Evolutionary conservation across 768 basidiomycete genomes (phyloP).

Genomic region (Xerocomellus chrysenteron): DNA sequence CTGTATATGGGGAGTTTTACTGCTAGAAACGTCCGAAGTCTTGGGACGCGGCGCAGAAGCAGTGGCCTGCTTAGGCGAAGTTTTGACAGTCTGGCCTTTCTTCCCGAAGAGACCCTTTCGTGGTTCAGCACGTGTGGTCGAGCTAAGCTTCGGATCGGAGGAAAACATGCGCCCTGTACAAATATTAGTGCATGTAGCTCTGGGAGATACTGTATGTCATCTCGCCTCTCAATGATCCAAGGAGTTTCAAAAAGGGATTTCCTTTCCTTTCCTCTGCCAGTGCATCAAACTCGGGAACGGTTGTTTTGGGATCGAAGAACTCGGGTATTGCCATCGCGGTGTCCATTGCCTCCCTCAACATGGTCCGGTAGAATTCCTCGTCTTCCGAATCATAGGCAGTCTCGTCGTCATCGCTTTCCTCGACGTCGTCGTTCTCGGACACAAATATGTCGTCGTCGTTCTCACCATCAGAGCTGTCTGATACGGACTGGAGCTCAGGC

Average conservation of each 20-base stretch:
- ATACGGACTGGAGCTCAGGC: slow-evolving; percentile 67
- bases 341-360: slow-evolving; percentile 74
- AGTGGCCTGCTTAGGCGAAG: slow-evolving; percentile 6
- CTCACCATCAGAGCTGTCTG: slow-evolving; percentile 50
- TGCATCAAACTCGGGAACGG: slow-evolving; percentile 44
- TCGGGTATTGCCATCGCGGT: slow-evolving; percentile 55
- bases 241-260: slow-evolving; percentile 76
- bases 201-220: not conserved
- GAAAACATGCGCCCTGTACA: slow-evolving; percentile 63
- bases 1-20: slow-evolving; percentile 8
- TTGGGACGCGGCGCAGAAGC: slow-evolving; percentile 4
- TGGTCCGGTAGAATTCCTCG: slow-evolving; percentile 61
- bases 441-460: slow-evolving; percentile 35
- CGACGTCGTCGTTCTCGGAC: slow-evolving; percentile 34
- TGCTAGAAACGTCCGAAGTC: slow-evolving; percentile 3
- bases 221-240: slow-evolving; percentile 72
- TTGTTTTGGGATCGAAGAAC: slow-evolving; percentile 51
- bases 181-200: not conserved
- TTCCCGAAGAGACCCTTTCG: slow-evolving; percentile 27
- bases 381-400: slow-evolving; percentile 64
- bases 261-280: slow-evolving; percentile 53
- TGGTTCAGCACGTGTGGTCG: slow-evolving; percentile 35
- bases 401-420: slow-evolving; percentile 38
- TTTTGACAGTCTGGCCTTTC: slow-evolving; percentile 16
- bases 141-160: slow-evolving; percentile 44